phyloP scores from a whole-genome alignment of 805 yeast species.

The Candida lessepsii region DNA sequence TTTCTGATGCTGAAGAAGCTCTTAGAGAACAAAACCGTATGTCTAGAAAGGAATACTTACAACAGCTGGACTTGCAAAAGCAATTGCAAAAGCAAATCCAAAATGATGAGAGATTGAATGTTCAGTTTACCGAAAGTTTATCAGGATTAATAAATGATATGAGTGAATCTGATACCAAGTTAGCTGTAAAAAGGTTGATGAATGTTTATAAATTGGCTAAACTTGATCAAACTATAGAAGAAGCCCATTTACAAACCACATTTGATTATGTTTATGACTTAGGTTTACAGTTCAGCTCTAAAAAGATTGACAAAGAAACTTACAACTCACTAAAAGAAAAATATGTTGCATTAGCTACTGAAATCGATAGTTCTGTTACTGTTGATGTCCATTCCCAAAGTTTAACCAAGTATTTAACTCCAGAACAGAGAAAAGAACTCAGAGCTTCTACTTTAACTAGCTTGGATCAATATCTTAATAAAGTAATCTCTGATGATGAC shows the following conservation, averaged over 20 bases:
- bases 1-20: slow-evolving; percentile 52
- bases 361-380: slow-evolving; percentile 45
- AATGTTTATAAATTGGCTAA: slow-evolving; percentile 45
- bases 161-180: slow-evolving; percentile 18
- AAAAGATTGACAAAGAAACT: slow-evolving; percentile 33
- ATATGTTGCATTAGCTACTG: slow-evolving; percentile 37
- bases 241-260: slow-evolving; percentile 61
- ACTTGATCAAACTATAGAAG: slow-evolving; percentile 54
- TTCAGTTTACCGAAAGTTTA: slow-evolving; percentile 4
- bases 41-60: slow-evolving; percentile 66
- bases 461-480: slow-evolving; percentile 23
- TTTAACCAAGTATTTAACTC: slow-evolving; percentile 38
- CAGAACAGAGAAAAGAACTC: slow-evolving; percentile 23
- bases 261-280: slow-evolving; percentile 46
- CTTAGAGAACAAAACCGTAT: slow-evolving; percentile 57
- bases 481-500: slow-evolving; percentile 33
- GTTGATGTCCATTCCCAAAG: slow-evolving; percentile 44
- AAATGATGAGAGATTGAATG: slow-evolving; percentile 26
- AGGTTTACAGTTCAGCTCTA: slow-evolving; percentile 38
- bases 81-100: slow-evolving; percentile 40
- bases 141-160: slow-evolving; percentile 30
- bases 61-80: slow-evolving; percentile 49
- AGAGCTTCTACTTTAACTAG: slow-evolving; percentile 20
- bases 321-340: slow-evolving; percentile 19
- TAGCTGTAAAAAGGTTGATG: slow-evolving; percentile 48